Evolutionary conservation across 441 rosid species (phyloP), one percentile per base, ranked within the genome.

Genomic region (Isatis lusitanica): DNA sequence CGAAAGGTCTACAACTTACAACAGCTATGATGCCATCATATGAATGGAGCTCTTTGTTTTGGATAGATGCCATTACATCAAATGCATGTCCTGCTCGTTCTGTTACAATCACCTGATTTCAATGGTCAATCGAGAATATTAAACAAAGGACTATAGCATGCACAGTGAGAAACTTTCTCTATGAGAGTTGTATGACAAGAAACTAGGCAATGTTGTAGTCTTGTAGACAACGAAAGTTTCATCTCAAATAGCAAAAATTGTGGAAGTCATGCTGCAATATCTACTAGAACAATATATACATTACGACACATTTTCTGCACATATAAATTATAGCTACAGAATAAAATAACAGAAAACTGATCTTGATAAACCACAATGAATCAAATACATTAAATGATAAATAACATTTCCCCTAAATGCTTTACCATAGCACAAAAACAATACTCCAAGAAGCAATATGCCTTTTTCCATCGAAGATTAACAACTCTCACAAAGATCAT

Each of bases 41-140:
- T 39, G 83, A 82, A 62, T 51, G 75, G 67, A 92, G 89, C 78
- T 92, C 97, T 58, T 82, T 84, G 47, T 84, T 81, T 30, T 92
- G 74, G 28, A 71, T 68, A 61, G 90, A 84, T 73, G 81, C 50
- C 90, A 87, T 81, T 78, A 82, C 88, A 79, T 94, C 90, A 81
- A 81, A 90, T 63, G 98, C 98, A 66, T 94, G 97, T 28, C 94
- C 94, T 74, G 95, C 93, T 80, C 91, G 90, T 78, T 86, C 78
- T 16, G 97, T 92, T 47, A 92, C 86, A 64, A 88, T 81, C 70
- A 94, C 94, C 98, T 94, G 86, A 78, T 53, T 56, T 33, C 62
- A 51, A 24, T 59, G 64, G 18, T 61, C 51, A 59, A 42, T 55
- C 67, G 48, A 38, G 28, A 47, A 47, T 26, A 76, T 28, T 66